Evolutionary conservation across 345 rosid species (phyloP), one percentile per base, ranked within the genome.

Genomic region (Gossypium australe): DNA sequence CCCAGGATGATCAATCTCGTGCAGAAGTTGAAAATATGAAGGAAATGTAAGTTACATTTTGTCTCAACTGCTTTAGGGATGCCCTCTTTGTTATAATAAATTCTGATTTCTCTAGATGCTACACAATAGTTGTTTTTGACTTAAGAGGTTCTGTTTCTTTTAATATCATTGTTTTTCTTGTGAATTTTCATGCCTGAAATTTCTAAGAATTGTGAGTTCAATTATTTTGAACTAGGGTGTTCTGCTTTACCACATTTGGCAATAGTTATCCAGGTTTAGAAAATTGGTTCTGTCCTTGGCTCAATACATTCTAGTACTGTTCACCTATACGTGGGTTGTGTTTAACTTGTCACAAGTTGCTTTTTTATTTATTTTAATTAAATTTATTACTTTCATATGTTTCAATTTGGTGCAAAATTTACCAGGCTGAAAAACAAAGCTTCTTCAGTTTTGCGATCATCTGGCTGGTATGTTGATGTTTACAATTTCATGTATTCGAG

Each of bases 381-480:
- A 27, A 18, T 16, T 13, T 29, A 55, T 68, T 44, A 7, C 60
- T 57, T 38, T 29, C 43, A 11, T 13, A 29, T 53, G 10, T 47
- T 25, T 57, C 34, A 41, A 44, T 10, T 75, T n/a, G 43, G 58
- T 75, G 18, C 71, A 14, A 48, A 76, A 68, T 25, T 68, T 68
- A 63, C 59, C 91, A 96, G 99, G 65, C 79, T 96, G 76, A 59
- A 81, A 83, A 86, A 85, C 68, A 81, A 93, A 63, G 92, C 94
- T 51, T 77, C 78, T 44, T 79, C 89, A 59, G 81, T 81, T 75
- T 79, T 96, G 86, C 84, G 67, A 81, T 81, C 92, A 11, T 90
- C 90, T 45, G 94, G 94, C 63, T 96, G 97, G 95, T 84, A 73
- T 48, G 85, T 84, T 62, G 78, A 92, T 58, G 94, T 90, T 24